phyloP scores from a whole-genome alignment of 192 early-diverging fungal genomes.

The Entrophospora sp. region DNA sequence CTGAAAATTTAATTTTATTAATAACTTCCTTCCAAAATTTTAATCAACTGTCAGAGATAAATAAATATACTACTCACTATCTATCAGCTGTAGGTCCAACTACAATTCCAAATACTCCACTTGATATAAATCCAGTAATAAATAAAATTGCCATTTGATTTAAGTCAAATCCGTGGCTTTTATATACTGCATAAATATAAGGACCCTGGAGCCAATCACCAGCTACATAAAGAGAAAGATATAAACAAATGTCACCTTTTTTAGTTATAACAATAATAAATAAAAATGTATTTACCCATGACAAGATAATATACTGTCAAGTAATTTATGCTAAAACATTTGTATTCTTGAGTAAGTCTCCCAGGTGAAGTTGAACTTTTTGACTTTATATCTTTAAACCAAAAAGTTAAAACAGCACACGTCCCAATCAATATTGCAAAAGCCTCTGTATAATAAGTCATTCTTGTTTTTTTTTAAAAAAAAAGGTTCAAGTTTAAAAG shows the following conservation, averaged over 20 bases:
- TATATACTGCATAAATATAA: constrained; percentile 60
- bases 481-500: too few relatives aligned
- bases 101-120: constrained; percentile 62
- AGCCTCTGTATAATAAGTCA: neutral
- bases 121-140: constrained; percentile 61
- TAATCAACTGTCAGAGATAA: neutral
- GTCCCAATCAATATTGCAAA: neutral
- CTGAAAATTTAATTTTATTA: neutral
- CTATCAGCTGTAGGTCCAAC: constrained; percentile 63
- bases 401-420: neutral
- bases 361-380: neutral
- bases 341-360: neutral
- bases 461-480: too few relatives aligned
- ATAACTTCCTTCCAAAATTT: neutral
- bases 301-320: constrained; percentile 25
- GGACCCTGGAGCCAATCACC: constrained; percentile 54
- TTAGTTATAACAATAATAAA: neutral
- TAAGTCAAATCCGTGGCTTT: constrained; percentile 45
- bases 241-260: neutral
- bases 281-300: constrained; percentile 20
- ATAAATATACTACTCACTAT: constrained; percentile 36
- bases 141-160: constrained; percentile 58
- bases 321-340: constrained; percentile 17
- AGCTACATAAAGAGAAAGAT: neutral
- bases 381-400: neutral